A percentile compares a stretch with the other conserved stretches of the same genome.
Evolutionary conservation across 495 filamentous ascomycete species (phyloP).

Genomic region (Letharia lupina): DNA sequence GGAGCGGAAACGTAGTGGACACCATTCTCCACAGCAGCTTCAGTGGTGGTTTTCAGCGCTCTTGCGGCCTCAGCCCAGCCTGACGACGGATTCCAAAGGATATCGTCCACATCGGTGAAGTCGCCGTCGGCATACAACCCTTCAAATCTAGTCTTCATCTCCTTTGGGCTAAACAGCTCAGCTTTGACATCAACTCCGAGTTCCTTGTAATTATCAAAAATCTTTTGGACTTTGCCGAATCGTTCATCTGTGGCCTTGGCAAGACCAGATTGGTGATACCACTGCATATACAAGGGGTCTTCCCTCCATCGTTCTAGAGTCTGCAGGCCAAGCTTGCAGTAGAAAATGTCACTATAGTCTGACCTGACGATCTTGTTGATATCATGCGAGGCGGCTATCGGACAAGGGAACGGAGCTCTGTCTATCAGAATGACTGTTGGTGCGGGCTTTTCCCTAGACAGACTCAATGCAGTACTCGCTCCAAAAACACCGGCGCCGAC

Average conservation of each 20-base stretch:
- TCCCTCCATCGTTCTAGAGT: slow-evolving; percentile 45
- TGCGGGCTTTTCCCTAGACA: slow-evolving; percentile 42
- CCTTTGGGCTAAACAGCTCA: slow-evolving; percentile 34
- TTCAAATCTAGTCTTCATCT: slow-evolving; percentile 35
- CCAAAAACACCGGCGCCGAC: slow-evolving; percentile 57
- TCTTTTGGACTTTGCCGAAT: slow-evolving; percentile 38
- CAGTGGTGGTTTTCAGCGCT: slow-evolving; percentile 39
- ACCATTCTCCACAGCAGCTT: slow-evolving; percentile 40
- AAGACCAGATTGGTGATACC: slow-evolving; percentile 51
- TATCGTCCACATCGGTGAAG: slow-evolving; percentile 43
- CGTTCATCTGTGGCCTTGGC: slow-evolving; percentile 39
- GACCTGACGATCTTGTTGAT: slow-evolving; percentile 61
- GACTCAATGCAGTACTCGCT: slow-evolving; percentile 54
- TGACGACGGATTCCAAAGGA: slow-evolving; percentile 44
- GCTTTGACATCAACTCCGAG: slow-evolving; percentile 37
- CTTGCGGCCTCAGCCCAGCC: slow-evolving; percentile 57
- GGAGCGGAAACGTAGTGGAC: slow-evolving; percentile 45
- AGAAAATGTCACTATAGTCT: slow-evolving; percentile 52
- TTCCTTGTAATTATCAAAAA: slow-evolving; percentile 43
- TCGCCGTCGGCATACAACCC: slow-evolving; percentile 48
- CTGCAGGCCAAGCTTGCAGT: slow-evolving; percentile 49
- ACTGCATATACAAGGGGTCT: slow-evolving; percentile 45
- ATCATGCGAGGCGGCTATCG: slow-evolving; percentile 54
- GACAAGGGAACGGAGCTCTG: slow-evolving; percentile 38
- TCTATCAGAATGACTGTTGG: slow-evolving; percentile 51